phyloP scores from a whole-genome alignment of 176 grass and related monocot species.

The Lolium perenne region DNA sequence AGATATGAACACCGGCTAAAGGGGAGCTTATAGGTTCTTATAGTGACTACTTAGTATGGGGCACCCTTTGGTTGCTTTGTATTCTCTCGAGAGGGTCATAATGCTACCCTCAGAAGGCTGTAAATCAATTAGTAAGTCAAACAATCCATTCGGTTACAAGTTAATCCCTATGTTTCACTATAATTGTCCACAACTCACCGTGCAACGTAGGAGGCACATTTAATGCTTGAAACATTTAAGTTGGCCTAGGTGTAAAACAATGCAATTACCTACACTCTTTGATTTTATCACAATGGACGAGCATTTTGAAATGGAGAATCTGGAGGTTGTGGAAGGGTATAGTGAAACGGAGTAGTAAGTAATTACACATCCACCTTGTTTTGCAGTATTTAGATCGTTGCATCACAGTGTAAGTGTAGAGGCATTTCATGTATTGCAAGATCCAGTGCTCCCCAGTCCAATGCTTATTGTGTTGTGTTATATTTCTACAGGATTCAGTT shows the following conservation, averaged over 20 bases:
- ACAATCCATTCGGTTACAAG: background rate
- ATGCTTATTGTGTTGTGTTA: background rate
- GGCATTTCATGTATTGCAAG: background rate
- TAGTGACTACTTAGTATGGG: background rate
- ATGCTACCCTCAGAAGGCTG: background rate
- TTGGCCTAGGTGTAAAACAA: background rate
- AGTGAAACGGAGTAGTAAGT: background rate
- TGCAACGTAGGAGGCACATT: background rate
- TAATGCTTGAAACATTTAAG: background rate
- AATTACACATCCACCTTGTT: background rate
- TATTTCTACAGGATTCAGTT: conserved; percentile 19
- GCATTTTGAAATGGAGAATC: background rate
- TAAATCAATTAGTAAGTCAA: background rate
- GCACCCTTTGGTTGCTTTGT: background rate
- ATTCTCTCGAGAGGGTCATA: background rate
- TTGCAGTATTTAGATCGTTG: background rate
- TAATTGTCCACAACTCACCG: background rate
- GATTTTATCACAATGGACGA: background rate
- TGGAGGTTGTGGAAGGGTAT: background rate
- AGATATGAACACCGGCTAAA: background rate
- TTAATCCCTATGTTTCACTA: background rate
- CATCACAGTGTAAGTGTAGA: background rate
- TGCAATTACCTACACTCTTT: background rate
- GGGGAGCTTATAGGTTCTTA: background rate
- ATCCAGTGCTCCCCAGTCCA: background rate